These are phyloP conservation scores for Ustilago lituana DNA, from an alignment of 1,284 basidiomycete species.

Conservation along the genomic window DNA sequence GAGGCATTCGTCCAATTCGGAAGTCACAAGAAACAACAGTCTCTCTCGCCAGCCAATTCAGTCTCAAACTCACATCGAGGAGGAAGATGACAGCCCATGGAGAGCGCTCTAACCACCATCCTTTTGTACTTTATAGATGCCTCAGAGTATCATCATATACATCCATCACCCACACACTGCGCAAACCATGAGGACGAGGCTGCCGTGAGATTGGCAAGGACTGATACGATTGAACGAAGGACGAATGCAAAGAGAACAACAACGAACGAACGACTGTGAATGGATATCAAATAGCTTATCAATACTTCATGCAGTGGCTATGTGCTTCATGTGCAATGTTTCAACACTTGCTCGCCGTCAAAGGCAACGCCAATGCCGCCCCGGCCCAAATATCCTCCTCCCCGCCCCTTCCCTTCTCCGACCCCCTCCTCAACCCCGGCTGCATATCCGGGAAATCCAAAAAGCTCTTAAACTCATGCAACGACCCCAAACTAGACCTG, in stretches of 20 bases:
- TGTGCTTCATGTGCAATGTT: too few relatives aligned
- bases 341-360: too few relatives aligned
- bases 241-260: too few relatives aligned
- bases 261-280: too few relatives aligned
- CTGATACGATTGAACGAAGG: too few relatives aligned
- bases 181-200: too few relatives aligned
- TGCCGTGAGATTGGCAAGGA: too few relatives aligned
- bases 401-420: neutral
- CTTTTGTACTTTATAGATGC: neutral
- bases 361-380: neutral
- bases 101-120: neutral
- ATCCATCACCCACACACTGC: too few relatives aligned
- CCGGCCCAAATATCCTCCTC: conserved; percentile 18
- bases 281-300: too few relatives aligned
- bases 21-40: neutral
- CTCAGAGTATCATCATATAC: too few relatives aligned
- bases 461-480: conserved; percentile 25
- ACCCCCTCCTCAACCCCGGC: neutral
- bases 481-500: conserved; percentile 17
- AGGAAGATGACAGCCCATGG: conserved; percentile 12
- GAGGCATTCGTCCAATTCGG: neutral
- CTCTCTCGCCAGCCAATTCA: neutral
- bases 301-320: too few relatives aligned
- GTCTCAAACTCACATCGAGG: neutral
- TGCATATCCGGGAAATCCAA: conserved; percentile 21